Base-by-base conservation (phyloP, 371 early-diverging fungal genomes). In the Sporodiniella umbellata region DNA sequence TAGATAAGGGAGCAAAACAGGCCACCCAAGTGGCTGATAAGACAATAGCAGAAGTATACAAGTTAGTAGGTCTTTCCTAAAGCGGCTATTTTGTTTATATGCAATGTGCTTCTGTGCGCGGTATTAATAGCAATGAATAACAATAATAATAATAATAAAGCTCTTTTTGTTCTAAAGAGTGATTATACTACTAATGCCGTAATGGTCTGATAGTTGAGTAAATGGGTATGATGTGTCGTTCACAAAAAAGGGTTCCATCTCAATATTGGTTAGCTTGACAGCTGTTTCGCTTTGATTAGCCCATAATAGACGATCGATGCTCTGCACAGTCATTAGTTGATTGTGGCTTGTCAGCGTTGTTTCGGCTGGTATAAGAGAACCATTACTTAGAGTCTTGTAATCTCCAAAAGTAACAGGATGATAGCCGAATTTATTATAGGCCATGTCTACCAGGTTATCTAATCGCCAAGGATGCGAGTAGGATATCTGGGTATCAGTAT, bases 401-500 rank as follows among this genome's bases (percentile, higher is more conserved):
- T 90, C 86, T 21, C 84, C 88, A 66, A 84, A 89, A 1, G 93
- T 91, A 17, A 93, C 81, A 2, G 92, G 91, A 49, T 91, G 92
- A 54, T 84, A 74, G 8, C 83, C 83, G 30, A 70, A 69, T 4
- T 66, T 61, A 42, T 83, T 72, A 24, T 78, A 72, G 14, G 78
- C 62, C 3, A 84, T 33, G 50, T 92, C 91, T 4, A 50, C 58
- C 44, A 83, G 51, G 28, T 59, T 52, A 24, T 59, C 42, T 6
- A 66, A 22, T 1, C 17, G 54, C 58, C 58, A 61, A 7, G 31
- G n/a, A 19, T 47, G 26, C 6, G 15, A 37, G 21, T 45, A 57
- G 0, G 35, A 30, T 0, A 60, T 5, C 10, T 58, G 43, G 7
- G 7, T 15, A 24, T 14, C 38, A 46, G 53, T 42, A 15, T 10